A percentile compares a stretch with the other conserved stretches of the same genome.
Conservation (phyloP, 306 rosid genomes). For the Vigna unguiculata region DNA sequence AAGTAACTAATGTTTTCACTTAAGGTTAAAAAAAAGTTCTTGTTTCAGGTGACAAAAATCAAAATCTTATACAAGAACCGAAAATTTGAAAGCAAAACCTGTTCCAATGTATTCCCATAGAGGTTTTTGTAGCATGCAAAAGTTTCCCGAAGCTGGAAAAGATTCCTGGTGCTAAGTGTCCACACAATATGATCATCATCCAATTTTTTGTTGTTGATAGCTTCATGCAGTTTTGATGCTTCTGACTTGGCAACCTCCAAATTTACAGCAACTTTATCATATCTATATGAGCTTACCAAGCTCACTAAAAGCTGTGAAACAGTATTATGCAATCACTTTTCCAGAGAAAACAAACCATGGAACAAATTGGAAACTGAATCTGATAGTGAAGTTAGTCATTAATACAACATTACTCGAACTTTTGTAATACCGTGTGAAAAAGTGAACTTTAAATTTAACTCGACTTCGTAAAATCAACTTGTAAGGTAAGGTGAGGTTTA, state of each 20-base stretch:
- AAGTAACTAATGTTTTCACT: conserved; percentile 8
- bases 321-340: conserved; percentile 24
- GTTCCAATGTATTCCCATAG: conserved; percentile 63
- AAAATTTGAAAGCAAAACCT: conserved; percentile 56
- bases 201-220: conserved; percentile 62
- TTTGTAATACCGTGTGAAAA: too few relatives aligned
- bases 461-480: too few relatives aligned
- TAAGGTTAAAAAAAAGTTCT: neutral
- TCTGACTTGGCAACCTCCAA: conserved; percentile 60
- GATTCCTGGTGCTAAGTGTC: conserved; percentile 85
- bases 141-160: conserved; percentile 85
- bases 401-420: neutral
- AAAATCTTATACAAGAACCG: neutral
- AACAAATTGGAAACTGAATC: conserved; percentile 23
- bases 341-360: conserved; percentile 19
- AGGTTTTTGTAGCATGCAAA: conserved; percentile 68
- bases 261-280: conserved; percentile 70
- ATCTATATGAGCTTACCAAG: conserved; percentile 83
- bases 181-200: conserved; percentile 66
- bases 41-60: neutral
- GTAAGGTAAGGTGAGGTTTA: rapidly evolving
- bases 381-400: conserved; percentile 8
- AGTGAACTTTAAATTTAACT: too few relatives aligned
- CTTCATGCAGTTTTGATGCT: conserved; percentile 71
- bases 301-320: conserved; percentile 73